Percentiles rank a stretch among this genome's conserved stretches.
phyloP scores from a whole-genome alignment of 805 yeast species.

The Lipomyces yamadae region DNA sequence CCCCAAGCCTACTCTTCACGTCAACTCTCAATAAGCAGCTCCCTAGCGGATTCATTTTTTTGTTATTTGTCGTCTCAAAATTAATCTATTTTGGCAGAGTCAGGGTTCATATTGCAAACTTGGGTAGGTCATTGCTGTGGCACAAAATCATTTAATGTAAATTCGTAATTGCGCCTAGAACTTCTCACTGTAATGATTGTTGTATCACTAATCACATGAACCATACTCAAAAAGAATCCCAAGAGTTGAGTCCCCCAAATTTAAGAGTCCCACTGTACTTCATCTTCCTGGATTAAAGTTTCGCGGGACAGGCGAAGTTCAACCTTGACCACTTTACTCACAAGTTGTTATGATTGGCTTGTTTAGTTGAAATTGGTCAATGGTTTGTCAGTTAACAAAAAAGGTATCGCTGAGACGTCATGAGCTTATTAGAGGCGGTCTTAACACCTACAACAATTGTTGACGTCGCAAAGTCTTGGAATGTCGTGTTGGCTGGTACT shows the following conservation, averaged over 20 bases:
- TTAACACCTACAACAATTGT: neutral
- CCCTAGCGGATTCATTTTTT: neutral
- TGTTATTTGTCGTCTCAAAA: neutral
- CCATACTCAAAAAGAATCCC: too few species aligned
- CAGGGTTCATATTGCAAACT: neutral
- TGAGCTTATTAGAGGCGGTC: neutral
- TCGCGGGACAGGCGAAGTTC: too few species aligned
- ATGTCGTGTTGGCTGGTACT: neutral
- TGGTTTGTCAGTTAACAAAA: too few species aligned
- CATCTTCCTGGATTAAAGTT: too few species aligned
- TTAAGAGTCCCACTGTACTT: too few species aligned
- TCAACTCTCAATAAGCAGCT: constrained; percentile 59
- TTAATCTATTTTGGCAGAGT: neutral
- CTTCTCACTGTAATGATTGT: too few species aligned
- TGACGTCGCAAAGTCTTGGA: neutral
- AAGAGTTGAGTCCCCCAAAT: too few species aligned
- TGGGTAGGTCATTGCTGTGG: neutral
- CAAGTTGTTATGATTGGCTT: too few species aligned
- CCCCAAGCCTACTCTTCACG: constrained; percentile 83
- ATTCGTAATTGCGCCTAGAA: neutral
- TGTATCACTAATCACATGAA: neutral
- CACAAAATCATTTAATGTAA: neutral
- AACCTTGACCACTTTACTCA: too few species aligned
- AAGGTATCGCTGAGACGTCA: neutral
- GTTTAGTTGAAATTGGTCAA: too few species aligned